Conservation (phyloP, 768 basidiomycete species). For the Boletales sp. region DNA sequence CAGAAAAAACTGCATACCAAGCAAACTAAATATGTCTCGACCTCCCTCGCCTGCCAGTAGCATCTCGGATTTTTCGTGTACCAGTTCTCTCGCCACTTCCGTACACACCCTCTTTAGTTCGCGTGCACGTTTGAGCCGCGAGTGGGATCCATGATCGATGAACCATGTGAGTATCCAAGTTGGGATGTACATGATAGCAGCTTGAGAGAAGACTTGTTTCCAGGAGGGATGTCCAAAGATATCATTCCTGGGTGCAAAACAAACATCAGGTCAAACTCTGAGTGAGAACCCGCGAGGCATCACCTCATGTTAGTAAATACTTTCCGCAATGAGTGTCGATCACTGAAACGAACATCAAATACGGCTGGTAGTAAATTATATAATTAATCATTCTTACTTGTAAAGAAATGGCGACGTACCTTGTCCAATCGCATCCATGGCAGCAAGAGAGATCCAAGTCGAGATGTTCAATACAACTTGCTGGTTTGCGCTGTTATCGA, state of each 20-base stretch:
- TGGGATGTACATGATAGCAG: neutral
- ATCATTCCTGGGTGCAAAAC: too few relatives aligned
- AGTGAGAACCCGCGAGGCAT: too few relatives aligned
- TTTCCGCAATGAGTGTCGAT: too few relatives aligned
- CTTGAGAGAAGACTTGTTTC: too few relatives aligned
- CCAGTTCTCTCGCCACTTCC: neutral
- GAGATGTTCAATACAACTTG: constrained; percentile 22
- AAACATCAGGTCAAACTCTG: too few relatives aligned
- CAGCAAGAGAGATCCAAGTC: constrained; percentile 37
- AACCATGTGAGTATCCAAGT: neutral
- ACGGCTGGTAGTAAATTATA: constrained; percentile 29
- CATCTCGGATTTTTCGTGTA: neutral
- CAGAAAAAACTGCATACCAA: neutral
- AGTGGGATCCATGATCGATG: neutral
- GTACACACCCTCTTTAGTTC: neutral
- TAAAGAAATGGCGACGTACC: constrained; percentile 25
- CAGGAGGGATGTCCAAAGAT: constrained; percentile 8
- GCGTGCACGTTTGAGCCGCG: neutral
- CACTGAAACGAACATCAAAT: constrained; percentile 45
- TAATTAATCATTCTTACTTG: neutral
- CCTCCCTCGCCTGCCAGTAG: neutral
- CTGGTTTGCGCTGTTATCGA: constrained; percentile 5
- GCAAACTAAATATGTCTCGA: neutral
- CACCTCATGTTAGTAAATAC: too few relatives aligned
- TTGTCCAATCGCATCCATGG: constrained; percentile 48